Base-by-base conservation (phyloP, 148 eudicot species). In the Pharnaceum exiguum region DNA sequence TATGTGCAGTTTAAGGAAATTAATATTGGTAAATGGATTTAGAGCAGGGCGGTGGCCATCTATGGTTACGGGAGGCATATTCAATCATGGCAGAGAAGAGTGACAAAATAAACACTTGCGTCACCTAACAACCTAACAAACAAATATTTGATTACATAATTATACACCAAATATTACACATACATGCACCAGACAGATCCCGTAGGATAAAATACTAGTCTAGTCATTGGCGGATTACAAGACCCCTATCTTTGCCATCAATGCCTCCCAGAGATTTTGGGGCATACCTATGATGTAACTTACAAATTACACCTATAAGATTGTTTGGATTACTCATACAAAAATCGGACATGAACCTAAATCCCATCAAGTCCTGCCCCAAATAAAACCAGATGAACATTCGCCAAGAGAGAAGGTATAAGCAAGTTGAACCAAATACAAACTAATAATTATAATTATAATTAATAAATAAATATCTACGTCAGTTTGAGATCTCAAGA, bases 101-200 rank as follows among this genome's bases (percentile, higher is more conserved):
- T 26, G 44, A 48, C 63, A 59, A 30, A 24, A 48, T 19, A 36
- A 39, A 35, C 29, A 54, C 5, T 36, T 57, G 22, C 22, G 56
- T 62, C 64, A 63, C 31, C 68, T 64, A 70, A 70, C 64, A 31
- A 42, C 64, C 74, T 63, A 56, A 57, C 69, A 63, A 56, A 57
- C 69, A 63, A 42, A 56, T 63, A 32, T n/a, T 55, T 30, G 56
- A 59, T 63, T 57, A 36, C 40, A 46, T 51, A 12, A 43, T 27
- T 43, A 57, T 63, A 63, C 69, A 70, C 28, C 59, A 43, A 55
- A 62, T 68, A 62, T 42, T 22, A 53, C 61, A 68, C 40, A 62
- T 47, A 31, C 51, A 57, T 55, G 13, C 10, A 57, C 50, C 57
- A 10, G 32, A 68, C 24, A 23, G n/a, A 37, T 35, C 10, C 50